phyloP scores from a whole-genome alignment of 1,139 yeast species.

The Yamadazyma spencermartinsiae region DNA sequence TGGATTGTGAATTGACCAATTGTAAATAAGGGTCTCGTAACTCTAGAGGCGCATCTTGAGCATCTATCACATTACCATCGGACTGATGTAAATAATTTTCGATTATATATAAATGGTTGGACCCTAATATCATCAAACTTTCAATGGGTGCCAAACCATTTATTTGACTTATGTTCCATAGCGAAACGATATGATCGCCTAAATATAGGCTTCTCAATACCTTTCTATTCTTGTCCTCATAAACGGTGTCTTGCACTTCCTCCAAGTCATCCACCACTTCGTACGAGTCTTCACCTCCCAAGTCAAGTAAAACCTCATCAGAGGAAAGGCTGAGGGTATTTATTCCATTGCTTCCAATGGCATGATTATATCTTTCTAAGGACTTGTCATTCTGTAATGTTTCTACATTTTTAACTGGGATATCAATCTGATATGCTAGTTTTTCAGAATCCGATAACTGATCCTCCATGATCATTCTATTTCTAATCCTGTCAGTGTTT shows the following conservation, averaged over 20 bases:
- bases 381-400: slow-evolving; percentile 6
- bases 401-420: slow-evolving; percentile 35
- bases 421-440: slow-evolving; percentile 38
- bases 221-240: slow-evolving; percentile 72
- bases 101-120: slow-evolving; percentile 61
- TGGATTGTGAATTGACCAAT: slow-evolving; percentile 46
- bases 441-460: slow-evolving; percentile 46
- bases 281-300: slow-evolving; percentile 11
- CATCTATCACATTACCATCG: slow-evolving; percentile 64
- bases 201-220: slow-evolving; percentile 65
- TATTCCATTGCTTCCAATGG: slow-evolving; percentile 22
- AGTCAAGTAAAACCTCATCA: slow-evolving; percentile 14
- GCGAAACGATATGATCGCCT: slow-evolving; percentile 67
- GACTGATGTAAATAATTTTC: slow-evolving; percentile 65
- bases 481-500: slow-evolving; percentile 65
- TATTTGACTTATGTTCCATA: slow-evolving; percentile 77
- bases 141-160: slow-evolving; percentile 73
- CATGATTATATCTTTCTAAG: slow-evolving; percentile 19
- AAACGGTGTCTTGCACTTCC: slow-evolving; percentile 33
- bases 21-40: slow-evolving; percentile 68
- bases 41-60: slow-evolving; percentile 60
- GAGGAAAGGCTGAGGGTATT: slow-evolving; percentile 28
- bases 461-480: slow-evolving; percentile 54
- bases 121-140: slow-evolving; percentile 70
- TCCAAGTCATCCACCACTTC: slow-evolving; percentile 42